These are phyloP conservation scores for Sugiyamaella floridensis DNA, from an alignment of 805 yeast species.

Conservation along the genomic window DNA sequence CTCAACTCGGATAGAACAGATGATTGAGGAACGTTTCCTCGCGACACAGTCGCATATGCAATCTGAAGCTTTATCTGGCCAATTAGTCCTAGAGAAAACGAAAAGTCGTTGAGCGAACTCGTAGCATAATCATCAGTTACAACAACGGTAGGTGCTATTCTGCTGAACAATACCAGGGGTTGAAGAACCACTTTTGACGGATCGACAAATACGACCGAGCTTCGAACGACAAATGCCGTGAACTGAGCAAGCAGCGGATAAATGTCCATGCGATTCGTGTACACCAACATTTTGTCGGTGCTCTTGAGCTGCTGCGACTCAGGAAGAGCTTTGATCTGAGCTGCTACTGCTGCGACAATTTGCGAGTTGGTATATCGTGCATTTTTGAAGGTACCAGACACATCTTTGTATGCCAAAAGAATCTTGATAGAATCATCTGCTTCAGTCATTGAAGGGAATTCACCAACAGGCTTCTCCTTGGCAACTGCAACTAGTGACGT, in stretches of 20 bases:
- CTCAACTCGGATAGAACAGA: constrained; percentile 22
- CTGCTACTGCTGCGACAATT: constrained; percentile 32
- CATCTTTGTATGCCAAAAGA: constrained; percentile 4
- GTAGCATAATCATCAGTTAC: constrained; percentile 27
- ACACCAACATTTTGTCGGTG: constrained; percentile 27
- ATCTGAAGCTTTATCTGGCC: constrained; percentile 5
- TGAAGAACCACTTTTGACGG: constrained; percentile 14
- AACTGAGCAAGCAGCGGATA: constrained; percentile 26
- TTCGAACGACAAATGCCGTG: constrained; percentile 28
- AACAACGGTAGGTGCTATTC: constrained; percentile 25
- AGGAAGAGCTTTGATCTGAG: constrained; percentile 31
- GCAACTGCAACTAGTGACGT: background rate
- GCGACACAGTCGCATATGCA: constrained; percentile 17
- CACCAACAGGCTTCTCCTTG: background rate
- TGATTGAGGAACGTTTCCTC: constrained; percentile 23
- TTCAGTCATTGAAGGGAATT: background rate
- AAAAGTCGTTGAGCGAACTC: constrained; percentile 22
- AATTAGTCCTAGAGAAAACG: constrained; percentile 19
- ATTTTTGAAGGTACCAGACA: constrained; percentile 2
- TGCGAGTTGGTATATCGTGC: constrained; percentile 18
- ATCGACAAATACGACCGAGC: constrained; percentile 15
- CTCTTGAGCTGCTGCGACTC: constrained; percentile 24
- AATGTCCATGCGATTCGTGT: constrained; percentile 23
- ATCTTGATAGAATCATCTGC: background rate
- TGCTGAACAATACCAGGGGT: constrained; percentile 15